Evolutionary conservation across 305 asterid species (phyloP).

Genomic region (Withania somnifera): DNA sequence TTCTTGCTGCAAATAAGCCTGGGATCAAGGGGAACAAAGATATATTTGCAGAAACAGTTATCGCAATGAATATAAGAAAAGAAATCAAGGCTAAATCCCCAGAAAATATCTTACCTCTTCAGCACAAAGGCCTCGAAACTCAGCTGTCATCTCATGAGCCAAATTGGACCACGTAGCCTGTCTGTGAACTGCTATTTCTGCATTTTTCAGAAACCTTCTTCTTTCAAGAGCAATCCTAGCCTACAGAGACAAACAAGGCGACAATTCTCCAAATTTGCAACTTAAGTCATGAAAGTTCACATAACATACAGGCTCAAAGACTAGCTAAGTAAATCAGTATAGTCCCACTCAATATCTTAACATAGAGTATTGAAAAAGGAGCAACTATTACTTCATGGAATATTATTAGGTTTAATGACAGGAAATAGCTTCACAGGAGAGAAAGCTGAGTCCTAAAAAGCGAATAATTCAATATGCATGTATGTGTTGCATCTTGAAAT

Average conservation of each 20-base stretch:
- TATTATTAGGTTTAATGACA: not conserved
- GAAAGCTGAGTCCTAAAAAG: not conserved
- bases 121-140: constrained; percentile 95
- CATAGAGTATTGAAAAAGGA: not conserved
- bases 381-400: not conserved
- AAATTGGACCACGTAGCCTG: constrained; percentile 95
- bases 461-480: not conserved
- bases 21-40: constrained; percentile 10
- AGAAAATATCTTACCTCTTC: constrained; percentile 60
- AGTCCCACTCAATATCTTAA: not conserved
- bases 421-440: not conserved
- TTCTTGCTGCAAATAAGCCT: constrained; percentile 99
- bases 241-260: constrained; percentile 26
- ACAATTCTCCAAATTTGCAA: not conserved
- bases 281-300: not conserved
- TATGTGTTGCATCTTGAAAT: not conserved
- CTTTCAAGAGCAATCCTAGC: constrained; percentile 99
- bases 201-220: constrained; percentile 84
- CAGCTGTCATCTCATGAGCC: constrained; percentile 99
- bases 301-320: not conserved
- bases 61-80: not conserved
- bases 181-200: constrained; percentile 90
- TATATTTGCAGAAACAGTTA: constrained; percentile 4
- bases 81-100: not conserved
- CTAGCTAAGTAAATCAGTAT: not conserved